Base-by-base conservation (phyloP, 768 basidiomycete species). In the Auricularia auricula-judae region DNA sequence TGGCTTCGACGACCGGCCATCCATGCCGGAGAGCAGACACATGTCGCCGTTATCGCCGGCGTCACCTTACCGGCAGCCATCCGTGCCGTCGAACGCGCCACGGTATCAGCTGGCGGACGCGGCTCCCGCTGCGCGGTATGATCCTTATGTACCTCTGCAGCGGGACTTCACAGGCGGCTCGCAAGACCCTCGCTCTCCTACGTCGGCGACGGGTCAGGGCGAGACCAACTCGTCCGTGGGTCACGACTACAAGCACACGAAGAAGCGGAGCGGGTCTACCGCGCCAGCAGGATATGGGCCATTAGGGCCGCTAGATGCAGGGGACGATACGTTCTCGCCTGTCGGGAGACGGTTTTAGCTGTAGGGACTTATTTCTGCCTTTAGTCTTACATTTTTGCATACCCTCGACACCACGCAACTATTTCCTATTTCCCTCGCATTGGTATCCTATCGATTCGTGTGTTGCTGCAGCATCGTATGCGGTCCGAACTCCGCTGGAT, bases 1-100 rank as follows among this genome's bases (percentile, higher is more conserved):
- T 66, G 95, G 93, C 4, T 97, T 95, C 73, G 92, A 96, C 65
- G 89, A 91, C 65, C 76, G 75, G 60, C 82, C 81, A 23, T 80
- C 84, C 23, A 29, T 59, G 23, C 82, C 83, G 33, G 64, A 61
- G 7, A 60, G 53, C n/a, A 63, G 56, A 35, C 35, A 39, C 62
- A 76, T 76, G n/a, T 68, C 74, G 61, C 58, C 64, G 43, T 43
- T 59, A 23, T 39, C 65, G 11, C 63, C 62, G 29, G 23, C 44
- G 35, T 62, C 56, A 21, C 47, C 56, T 36, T 65, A 47, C 39
- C 51, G 58, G 61, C 35, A 23, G 64, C 21, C 64, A 70, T 4
- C 74, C 79, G 3, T 74, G 77, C 34, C 78, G 53, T 23, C 62
- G 35, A 12, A 79, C 33, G 74, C 79, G 2, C 74, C 83, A 23